Evolutionary conservation across 2,329 filamentous ascomycete genomes (phyloP), one percentile per base, ranked within the genome.

Genomic region (Venturiaceae sp.): DNA sequence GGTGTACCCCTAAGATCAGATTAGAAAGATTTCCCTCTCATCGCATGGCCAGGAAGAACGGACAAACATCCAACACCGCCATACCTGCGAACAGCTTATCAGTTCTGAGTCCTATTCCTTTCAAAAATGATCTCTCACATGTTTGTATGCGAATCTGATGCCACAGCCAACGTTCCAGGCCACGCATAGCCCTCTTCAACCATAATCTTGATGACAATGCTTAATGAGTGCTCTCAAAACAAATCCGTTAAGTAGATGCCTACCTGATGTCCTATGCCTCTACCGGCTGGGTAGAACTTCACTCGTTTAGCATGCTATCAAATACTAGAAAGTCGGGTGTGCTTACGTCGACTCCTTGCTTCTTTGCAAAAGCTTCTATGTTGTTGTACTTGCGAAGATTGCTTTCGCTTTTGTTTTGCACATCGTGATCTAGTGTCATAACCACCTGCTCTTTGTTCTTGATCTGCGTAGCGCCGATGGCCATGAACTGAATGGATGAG

Each of bases 181-280:
- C 90, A 97, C 66, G 77, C 87, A 77, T 79, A 90, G 14, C 85
- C 86, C 70, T 90, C 90, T 70, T 96, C 91, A 0, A 95, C 83
- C 87, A 94, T 91, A 64, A 92, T 86, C 71, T n/a, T n/a, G n/a
- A n/a, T n/a, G n/a, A n/a, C n/a, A n/a, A n/a, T n/a, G n/a, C n/a
- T n/a, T n/a, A 14, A 11, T 39, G 36, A 11, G 36, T 39, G 11
- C 36, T 39, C 36, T 39, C 36, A 39, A 39, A n/a, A 39, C n/a
- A n/a, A 11, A 11, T n/a, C 11, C 11, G 11, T 39, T n/a, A 39
- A 39, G 11, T 39, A 39, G n/a, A n/a, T n/a, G n/a, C n/a, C n/a
- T n/a, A n/a, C n/a, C n/a, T 96, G 92, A 70, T 96, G 92, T 0
- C 91, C 92, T 66, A 96, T 96, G 13, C 90, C 90, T 47, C 83